Percentiles rank a stretch among this genome's conserved stretches.
phyloP scores from a whole-genome alignment of 805 yeast genomes.

The Hanseniaspora taiwanica region DNA sequence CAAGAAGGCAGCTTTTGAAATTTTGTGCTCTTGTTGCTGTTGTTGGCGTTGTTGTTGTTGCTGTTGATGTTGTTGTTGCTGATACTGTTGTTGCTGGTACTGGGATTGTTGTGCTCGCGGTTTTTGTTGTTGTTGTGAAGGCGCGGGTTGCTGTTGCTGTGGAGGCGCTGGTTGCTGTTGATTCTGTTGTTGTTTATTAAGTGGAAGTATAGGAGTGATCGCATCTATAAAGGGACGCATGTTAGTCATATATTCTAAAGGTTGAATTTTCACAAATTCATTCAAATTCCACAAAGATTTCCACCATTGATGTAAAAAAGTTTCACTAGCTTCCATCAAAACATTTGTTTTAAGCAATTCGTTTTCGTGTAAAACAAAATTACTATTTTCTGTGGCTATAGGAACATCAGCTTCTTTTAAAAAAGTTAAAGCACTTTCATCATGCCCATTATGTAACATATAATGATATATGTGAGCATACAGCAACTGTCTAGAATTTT shows the following conservation, averaged over 20 bases:
- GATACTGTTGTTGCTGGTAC: too few species aligned
- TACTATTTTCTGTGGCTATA: slow-evolving; percentile 9
- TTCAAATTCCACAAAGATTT: slow-evolving; percentile 36
- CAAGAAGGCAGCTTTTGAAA: too few species aligned
- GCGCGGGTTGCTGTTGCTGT: slow-evolving; percentile 4
- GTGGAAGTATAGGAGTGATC: slow-evolving; percentile 12
- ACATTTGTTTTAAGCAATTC: slow-evolving; percentile 25
- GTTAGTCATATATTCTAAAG: slow-evolving; percentile 15
- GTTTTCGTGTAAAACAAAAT: slow-evolving; percentile 7
- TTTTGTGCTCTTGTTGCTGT: not conserved
- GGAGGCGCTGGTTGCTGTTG: slow-evolving; percentile 17
- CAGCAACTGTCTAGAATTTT: slow-evolving; percentile 35
- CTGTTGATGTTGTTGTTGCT: too few species aligned
- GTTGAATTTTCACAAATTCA: slow-evolving; percentile 27
- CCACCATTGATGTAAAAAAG: slow-evolving; percentile 48
- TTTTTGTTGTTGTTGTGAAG: slow-evolving; percentile 1
- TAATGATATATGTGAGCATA: slow-evolving; percentile 42
- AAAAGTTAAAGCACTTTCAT: slow-evolving; percentile 38
- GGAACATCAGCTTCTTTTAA: slow-evolving; percentile 34
- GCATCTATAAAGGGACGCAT: slow-evolving; percentile 8
- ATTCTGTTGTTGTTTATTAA: slow-evolving; percentile 12
- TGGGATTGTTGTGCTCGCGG: not conserved
- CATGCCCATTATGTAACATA: slow-evolving; percentile 31
- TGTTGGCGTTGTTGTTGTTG: not conserved
- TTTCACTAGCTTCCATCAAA: slow-evolving; percentile 31